These are phyloP conservation scores for Blastocystis sp. DNA, from an alignment of 352 stramenopile species.

Conservation along the genomic window DNA sequence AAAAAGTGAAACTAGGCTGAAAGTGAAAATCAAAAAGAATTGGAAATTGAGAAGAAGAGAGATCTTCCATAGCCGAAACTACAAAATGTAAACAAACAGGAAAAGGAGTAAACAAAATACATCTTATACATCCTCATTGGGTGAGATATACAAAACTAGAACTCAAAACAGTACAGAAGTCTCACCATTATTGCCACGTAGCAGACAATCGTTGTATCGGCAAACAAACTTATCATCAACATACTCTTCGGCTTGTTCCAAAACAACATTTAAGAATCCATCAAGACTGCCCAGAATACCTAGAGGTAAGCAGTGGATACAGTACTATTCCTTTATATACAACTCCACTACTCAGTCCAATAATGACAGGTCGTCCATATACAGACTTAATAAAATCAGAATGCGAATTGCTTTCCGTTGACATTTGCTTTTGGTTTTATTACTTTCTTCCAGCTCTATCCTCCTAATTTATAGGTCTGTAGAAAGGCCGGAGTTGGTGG, in stretches of 20 bases:
- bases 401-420: slow-evolving; percentile 75
- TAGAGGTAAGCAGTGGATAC: slow-evolving; percentile 26
- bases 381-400: slow-evolving; percentile 83
- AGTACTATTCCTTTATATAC: slow-evolving; percentile 83
- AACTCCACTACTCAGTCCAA: slow-evolving; percentile 97
- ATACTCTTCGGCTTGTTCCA: slow-evolving; percentile 99
- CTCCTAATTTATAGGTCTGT: not conserved
- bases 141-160: slow-evolving; percentile 56
- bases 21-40: too few relatives aligned
- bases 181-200: slow-evolving; percentile 97
- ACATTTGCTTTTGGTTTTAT: not conserved
- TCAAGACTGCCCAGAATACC: slow-evolving; percentile 96
- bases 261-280: slow-evolving; percentile 99
- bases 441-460: not conserved
- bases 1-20: too few relatives aligned
- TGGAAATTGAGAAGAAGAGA: too few relatives aligned
- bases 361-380: slow-evolving; percentile 86
- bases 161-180: not conserved
- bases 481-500: not conserved
- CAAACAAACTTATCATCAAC: slow-evolving; percentile 95
- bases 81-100: not conserved
- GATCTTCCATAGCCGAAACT: too few relatives aligned
- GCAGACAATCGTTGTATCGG: slow-evolving; percentile 99
- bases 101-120: not conserved
- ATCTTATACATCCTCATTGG: slow-evolving; percentile 28